Base-by-base conservation (phyloP, 2,329 filamentous ascomycete species). In the Alternaria longipes region DNA sequence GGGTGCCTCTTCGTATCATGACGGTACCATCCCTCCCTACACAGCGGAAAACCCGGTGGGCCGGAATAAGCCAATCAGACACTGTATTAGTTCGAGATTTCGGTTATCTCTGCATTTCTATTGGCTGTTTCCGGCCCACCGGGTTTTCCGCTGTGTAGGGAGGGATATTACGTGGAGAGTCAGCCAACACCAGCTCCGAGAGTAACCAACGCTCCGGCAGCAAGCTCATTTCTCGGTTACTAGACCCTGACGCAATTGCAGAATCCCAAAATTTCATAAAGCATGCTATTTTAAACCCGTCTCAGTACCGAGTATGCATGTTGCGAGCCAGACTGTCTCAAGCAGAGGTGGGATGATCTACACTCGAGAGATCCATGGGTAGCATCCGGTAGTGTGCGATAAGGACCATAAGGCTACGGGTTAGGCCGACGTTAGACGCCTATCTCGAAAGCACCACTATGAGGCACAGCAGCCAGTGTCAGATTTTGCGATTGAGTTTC, bases 401-500 rank as follows among this genome's bases (percentile, higher is more conserved):
- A 46, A 54, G 42, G 41, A 20, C 26, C 20, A 12, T 24, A 36
- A 26, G 46, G 46, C 22, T 50, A 26, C 22, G 30, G 20, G n/a
- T 24, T 24, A 24, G 46, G 46, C 30, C 32, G 28, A 7, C 22
- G 52, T 53, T 57, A 36, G 51, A 49, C 56, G 22, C 54, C 56
- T 67, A 56, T 57, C 63, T 62, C 41, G 11, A 30, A 51, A 26
- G 18, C 47, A 55, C 38, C 54, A 41, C 41, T 57, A 47, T 44
- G 32, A 56, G 36, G 46, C n/a, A 45, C 41, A 47, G 51, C 34
- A 49, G 24, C 38, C 46, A n/a, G 34, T 59, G 22, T 49, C 16
- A 26, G 22, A 22, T 20, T 44, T 20, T 24, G 18, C 26, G 41
- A 56, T 62, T 42, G 44, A 49, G 41, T 55, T 54, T 42, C n/a